Evolutionary conservation across 2,329 filamentous ascomycete species (phyloP).

Genomic region (Akanthomyces lecanii): DNA sequence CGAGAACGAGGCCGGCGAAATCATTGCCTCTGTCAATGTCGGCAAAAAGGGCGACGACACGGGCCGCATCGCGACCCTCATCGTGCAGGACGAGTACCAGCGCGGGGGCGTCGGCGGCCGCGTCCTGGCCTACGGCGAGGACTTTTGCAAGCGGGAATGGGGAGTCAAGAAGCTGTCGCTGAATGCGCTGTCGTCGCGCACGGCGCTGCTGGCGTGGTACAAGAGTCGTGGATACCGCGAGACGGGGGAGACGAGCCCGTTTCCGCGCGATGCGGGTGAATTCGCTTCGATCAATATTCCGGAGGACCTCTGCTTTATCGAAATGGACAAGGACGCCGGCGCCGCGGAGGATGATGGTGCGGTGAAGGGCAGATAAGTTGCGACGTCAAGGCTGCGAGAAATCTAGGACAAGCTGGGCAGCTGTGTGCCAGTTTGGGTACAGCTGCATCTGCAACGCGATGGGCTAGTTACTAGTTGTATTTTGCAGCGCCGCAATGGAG

Average conservation of each 20-base stretch:
- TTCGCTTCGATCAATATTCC: slow-evolving; percentile 20
- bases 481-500: too few species aligned
- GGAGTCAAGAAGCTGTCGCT: slow-evolving; percentile 30
- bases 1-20: slow-evolving; percentile 18
- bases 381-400: too few species aligned
- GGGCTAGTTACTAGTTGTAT: too few species aligned
- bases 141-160: slow-evolving; percentile 24
- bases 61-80: slow-evolving; percentile 27
- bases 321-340: slow-evolving; percentile 30
- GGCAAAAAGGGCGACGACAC: slow-evolving; percentile 19
- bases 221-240: slow-evolving; percentile 29
- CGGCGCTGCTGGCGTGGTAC: slow-evolving; percentile 36
- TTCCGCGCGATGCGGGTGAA: slow-evolving; percentile 25
- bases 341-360: neutral
- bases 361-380: neutral
- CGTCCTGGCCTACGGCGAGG: slow-evolving; percentile 31
- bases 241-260: slow-evolving; percentile 32
- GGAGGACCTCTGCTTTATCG: slow-evolving; percentile 32
- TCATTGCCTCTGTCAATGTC: slow-evolving; percentile 25
- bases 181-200: slow-evolving; percentile 30
- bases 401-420: too few species aligned
- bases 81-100: slow-evolving; percentile 25
- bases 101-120: slow-evolving; percentile 30
- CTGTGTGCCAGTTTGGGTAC: too few species aligned
- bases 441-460: too few species aligned